Percentiles rank a stretch among this genome's conserved stretches.
These are phyloP conservation scores for Pseudogymnoascus sp. DNA, from an alignment of 2,329 filamentous ascomycete genomes.

Conservation along the genomic window DNA sequence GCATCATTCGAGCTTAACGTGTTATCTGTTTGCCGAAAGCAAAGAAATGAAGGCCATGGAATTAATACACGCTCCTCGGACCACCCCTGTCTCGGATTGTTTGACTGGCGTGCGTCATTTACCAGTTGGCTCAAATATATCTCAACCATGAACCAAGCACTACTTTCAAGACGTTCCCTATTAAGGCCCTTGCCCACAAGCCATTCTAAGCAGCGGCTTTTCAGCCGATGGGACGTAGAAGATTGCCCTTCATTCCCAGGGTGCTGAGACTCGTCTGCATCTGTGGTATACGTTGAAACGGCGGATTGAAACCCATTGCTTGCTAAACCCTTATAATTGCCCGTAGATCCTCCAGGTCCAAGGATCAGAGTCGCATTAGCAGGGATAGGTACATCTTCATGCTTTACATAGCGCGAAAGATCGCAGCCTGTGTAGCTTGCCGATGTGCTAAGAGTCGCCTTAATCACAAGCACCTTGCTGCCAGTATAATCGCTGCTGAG, in stretches of 20 bases:
- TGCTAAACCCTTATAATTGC: neutral
- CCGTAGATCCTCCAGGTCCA: constrained; percentile 21
- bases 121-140: constrained; percentile 13
- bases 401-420: neutral
- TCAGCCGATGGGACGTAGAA: neutral
- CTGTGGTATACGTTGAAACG: neutral
- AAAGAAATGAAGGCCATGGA: constrained; percentile 28
- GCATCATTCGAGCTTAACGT: neutral
- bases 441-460: constrained; percentile 7
- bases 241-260: neutral
- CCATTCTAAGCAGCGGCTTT: constrained; percentile 26
- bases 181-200: constrained; percentile 26
- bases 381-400: neutral
- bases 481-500: neutral
- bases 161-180: constrained; percentile 21
- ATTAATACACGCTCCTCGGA: constrained; percentile 22
- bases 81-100: neutral
- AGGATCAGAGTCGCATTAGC: constrained; percentile 22
- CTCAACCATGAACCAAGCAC: constrained; percentile 29
- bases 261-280: neutral
- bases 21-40: constrained; percentile 23
- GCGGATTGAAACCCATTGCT: neutral
- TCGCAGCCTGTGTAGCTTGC: neutral
- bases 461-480: constrained; percentile 10
- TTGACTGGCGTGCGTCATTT: neutral